Conservation (phyloP, 2,329 filamentous ascomycete genomes). For the Huntiella abstrusa region DNA sequence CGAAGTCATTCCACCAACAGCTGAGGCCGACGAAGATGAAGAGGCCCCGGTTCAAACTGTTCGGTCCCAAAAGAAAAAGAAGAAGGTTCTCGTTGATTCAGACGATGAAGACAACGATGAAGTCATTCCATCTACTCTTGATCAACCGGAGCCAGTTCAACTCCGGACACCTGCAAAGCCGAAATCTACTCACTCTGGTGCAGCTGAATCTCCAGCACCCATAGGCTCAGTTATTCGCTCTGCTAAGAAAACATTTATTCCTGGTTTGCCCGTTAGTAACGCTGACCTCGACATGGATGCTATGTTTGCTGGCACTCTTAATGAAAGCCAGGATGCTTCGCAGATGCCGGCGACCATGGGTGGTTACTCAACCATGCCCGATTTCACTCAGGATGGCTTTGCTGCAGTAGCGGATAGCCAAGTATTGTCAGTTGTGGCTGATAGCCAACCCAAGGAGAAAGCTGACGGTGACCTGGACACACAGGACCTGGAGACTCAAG, state of each 20-base stretch:
- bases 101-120: conserved; percentile 29
- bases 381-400: conserved; percentile 12
- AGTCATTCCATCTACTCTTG: conserved; percentile 14
- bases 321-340: conserved; percentile 26
- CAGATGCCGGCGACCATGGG: conserved; percentile 21
- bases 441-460: conserved; percentile 22
- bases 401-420: conserved; percentile 14
- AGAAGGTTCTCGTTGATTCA: conserved; percentile 42
- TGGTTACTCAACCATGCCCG: conserved; percentile 8
- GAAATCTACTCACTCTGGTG: conserved; percentile 22
- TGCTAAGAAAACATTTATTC: conserved; percentile 50
- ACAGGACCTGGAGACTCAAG: conserved; percentile 14
- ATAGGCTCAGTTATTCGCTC: conserved; percentile 48
- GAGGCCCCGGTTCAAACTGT: conserved; percentile 27
- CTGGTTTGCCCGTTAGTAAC: conserved; percentile 42
- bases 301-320: conserved; percentile 81
- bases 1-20: conserved; percentile 10
- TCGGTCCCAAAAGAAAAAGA: conserved; percentile 33
- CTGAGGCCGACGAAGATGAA: conserved; percentile 21
- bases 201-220: conserved; percentile 24
- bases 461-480: conserved; percentile 18
- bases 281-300: conserved; percentile 64
- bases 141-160: conserved; percentile 14
- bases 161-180: conserved; percentile 27
- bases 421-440: conserved; percentile 27